These are phyloP conservation scores for Fusarium haematococcum DNA, from an alignment of 2,329 filamentous ascomycete genomes.

Conservation along the genomic window DNA sequence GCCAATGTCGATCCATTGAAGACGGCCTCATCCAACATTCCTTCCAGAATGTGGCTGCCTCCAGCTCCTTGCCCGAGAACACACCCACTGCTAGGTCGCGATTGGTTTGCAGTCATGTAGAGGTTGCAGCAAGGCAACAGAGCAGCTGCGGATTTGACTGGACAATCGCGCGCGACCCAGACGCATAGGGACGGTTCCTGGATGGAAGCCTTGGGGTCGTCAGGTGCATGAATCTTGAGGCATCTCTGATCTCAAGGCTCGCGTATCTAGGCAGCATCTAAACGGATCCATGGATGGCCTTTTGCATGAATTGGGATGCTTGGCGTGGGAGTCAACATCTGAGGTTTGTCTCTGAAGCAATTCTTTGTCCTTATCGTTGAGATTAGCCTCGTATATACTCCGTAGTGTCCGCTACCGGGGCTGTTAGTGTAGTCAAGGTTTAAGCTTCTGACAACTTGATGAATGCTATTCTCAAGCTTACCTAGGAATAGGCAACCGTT, in stretches of 20 bases:
- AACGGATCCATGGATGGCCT: neutral
- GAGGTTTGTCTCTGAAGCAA: neutral
- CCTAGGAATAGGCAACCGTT: neutral
- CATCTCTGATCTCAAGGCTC: neutral
- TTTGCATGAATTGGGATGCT: neutral
- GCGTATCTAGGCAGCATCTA: slow-evolving; percentile 13
- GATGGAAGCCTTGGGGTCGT: neutral
- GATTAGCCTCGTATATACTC: neutral
- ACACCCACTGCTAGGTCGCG: neutral
- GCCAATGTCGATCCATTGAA: neutral
- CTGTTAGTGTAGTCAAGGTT: neutral
- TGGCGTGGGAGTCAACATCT: neutral
- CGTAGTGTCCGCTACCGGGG: neutral
- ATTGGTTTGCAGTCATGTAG: neutral
- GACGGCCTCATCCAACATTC: neutral
- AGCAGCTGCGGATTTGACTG: neutral
- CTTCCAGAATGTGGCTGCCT: neutral
- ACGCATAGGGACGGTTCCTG: neutral
- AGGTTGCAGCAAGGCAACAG: neutral
- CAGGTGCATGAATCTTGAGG: neutral
- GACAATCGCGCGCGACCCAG: neutral
- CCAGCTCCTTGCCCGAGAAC: neutral
- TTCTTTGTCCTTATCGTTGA: neutral
- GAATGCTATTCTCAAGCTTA: neutral
- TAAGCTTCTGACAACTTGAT: neutral